Evolutionary conservation across 345 rosid genomes (phyloP).

Genomic region (Arabis alpina): DNA sequence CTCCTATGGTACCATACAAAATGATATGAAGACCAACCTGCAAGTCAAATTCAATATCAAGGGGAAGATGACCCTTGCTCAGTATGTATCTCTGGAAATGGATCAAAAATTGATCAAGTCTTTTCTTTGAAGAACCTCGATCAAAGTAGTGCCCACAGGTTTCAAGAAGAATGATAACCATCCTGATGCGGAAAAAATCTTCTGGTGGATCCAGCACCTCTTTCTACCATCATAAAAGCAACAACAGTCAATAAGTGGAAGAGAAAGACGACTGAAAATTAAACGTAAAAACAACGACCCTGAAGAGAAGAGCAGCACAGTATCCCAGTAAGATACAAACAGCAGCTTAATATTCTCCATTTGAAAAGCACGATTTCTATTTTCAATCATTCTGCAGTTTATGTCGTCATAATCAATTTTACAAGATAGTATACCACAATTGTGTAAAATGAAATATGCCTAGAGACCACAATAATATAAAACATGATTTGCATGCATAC

Average conservation of each 20-base stretch:
- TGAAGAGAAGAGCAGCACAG: constrained; percentile 14
- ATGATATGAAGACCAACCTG: constrained; percentile 61
- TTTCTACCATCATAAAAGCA: constrained; percentile 58
- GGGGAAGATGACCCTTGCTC: constrained; percentile 78
- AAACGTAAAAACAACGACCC: constrained; percentile 1
- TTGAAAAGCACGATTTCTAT: constrained; percentile 13
- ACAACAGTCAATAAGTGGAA: constrained; percentile 23
- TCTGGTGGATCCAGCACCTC: constrained; percentile 92
- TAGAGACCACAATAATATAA: not conserved
- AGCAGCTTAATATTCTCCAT: constrained; percentile 2
- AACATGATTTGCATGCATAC: not conserved
- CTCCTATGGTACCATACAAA: constrained; percentile 8
- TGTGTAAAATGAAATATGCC: not conserved
- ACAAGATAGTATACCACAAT: constrained; percentile 2
- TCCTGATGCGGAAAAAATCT: constrained; percentile 95
- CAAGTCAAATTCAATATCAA: constrained; percentile 94
- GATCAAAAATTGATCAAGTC: constrained; percentile 87
- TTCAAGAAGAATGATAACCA: constrained; percentile 91
- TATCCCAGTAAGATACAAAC: constrained; percentile 5
- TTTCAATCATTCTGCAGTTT: constrained; percentile 19
- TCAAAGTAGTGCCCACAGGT: constrained; percentile 98
- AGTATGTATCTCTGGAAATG: constrained; percentile 96
- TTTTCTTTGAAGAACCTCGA: constrained; percentile 96
- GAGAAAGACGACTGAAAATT: constrained; percentile 2
- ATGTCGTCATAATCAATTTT: constrained; percentile 6